Conservation (phyloP, 2,329 filamentous ascomycete species). For the Penicillium sp. region DNA sequence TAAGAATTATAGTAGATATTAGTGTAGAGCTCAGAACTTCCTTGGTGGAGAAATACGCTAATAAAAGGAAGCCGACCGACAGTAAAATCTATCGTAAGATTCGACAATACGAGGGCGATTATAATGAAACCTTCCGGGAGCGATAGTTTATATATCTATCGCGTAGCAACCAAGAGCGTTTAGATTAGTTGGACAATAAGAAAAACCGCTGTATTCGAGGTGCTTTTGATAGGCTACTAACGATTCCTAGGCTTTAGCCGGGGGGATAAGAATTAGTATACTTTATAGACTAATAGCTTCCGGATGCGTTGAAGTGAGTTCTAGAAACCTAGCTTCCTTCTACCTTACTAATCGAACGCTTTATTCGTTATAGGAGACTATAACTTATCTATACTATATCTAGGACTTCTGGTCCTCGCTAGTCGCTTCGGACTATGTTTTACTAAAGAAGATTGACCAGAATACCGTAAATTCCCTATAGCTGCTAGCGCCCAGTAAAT, state of each 20-base stretch:
- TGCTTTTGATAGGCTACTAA: conserved; percentile 35
- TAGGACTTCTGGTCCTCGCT: conserved; percentile 24
- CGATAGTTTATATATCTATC: conserved; percentile 22
- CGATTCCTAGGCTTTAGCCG: conserved; percentile 33
- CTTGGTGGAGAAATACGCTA: no score
- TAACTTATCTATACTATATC: conserved; percentile 19
- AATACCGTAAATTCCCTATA: conserved; percentile 21
- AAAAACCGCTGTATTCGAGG: conserved; percentile 17
- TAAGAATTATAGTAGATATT: no score
- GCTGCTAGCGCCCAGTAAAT: conserved; percentile 19
- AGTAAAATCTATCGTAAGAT: neutral
- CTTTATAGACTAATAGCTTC: conserved; percentile 18
- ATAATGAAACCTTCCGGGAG: conserved; percentile 13
- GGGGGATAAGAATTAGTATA: conserved; percentile 29
- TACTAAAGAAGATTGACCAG: conserved; percentile 22
- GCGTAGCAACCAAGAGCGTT: conserved; percentile 17
- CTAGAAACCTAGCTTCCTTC: conserved; percentile 1
- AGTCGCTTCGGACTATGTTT: conserved; percentile 12
- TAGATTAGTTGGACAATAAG: conserved; percentile 17
- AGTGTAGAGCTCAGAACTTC: no score
- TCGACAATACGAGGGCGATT: conserved; percentile 23
- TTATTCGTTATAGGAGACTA: conserved; percentile 18
- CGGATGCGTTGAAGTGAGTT: conserved; percentile 17
- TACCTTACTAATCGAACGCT: neutral
- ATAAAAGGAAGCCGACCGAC: no score